phyloP scores from a whole-genome alignment of 805 yeast species.

The Monosporozyma aerobia region DNA sequence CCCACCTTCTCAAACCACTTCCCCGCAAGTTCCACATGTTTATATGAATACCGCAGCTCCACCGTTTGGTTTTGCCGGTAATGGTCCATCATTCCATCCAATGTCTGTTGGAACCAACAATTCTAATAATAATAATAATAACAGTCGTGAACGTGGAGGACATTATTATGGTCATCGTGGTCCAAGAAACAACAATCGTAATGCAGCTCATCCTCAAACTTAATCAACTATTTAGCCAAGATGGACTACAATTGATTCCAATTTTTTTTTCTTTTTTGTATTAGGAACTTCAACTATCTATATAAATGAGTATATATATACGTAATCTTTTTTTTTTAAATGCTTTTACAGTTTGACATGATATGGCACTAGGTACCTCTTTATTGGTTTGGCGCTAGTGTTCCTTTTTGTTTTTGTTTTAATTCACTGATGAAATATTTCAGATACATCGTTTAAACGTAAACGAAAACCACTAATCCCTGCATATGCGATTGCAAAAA shows the following conservation, averaged over 20 bases:
- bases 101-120: conserved; percentile 15
- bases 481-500: neutral
- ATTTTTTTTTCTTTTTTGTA: neutral
- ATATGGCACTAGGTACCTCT: too few species aligned
- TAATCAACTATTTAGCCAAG: neutral
- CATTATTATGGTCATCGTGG: conserved; percentile 5
- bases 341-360: neutral
- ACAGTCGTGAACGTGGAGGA: conserved; percentile 11
- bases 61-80: conserved; percentile 22
- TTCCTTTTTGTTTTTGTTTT: neutral
- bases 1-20: conserved; percentile 20
- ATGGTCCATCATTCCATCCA: conserved; percentile 20
- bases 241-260: neutral
- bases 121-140: conserved; percentile 9
- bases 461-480: neutral
- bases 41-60: conserved; percentile 11
- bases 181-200: conserved; percentile 2
- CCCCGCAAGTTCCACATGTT: conserved; percentile 23
- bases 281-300: neutral
- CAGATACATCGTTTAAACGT: neutral
- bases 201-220: neutral
- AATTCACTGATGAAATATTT: neutral
- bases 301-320: too few species aligned
- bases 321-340: neutral
- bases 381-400: neutral